Evolutionary conservation across 495 filamentous ascomycete species (phyloP).

Genomic region (Trichoderma erinaceum): DNA sequence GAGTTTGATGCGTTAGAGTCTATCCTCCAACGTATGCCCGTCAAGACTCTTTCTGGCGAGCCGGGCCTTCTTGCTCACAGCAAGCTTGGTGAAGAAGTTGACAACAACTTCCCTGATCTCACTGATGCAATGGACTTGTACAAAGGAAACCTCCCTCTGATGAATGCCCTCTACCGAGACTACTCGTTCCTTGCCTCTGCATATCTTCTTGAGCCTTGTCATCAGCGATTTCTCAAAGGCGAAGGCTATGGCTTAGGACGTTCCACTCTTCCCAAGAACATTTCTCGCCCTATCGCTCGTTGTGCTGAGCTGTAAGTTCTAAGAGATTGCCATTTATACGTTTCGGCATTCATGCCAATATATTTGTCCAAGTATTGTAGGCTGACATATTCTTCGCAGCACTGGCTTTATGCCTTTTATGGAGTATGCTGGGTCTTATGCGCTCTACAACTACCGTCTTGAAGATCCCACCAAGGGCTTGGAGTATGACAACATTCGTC

Average conservation of each 20-base stretch:
- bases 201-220: constrained; percentile 92
- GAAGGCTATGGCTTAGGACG: constrained; percentile 70
- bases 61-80: constrained; percentile 72
- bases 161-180: constrained; percentile 82
- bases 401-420: constrained; percentile 80
- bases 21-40: constrained; percentile 67
- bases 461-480: constrained; percentile 58
- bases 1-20: constrained; percentile 65
- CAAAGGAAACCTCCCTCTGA: constrained; percentile 58
- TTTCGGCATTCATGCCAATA: too few species aligned
- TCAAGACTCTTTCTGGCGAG: constrained; percentile 58
- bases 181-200: constrained; percentile 85
- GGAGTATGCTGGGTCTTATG: constrained; percentile 90
- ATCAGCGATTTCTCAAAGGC: constrained; percentile 60
- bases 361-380: not conserved
- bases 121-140: constrained; percentile 65
- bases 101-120: constrained; percentile 65
- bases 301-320: constrained; percentile 68
- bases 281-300: constrained; percentile 68
- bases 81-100: constrained; percentile 62
- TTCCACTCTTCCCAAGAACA: constrained; percentile 57
- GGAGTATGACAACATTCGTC: constrained; percentile 69
- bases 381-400: constrained; percentile 26
- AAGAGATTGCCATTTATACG: not conserved
- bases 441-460: constrained; percentile 82